Percentiles rank a stretch among this genome's conserved stretches.
phyloP scores from a whole-genome alignment of 257 asterid species.

The Petunia axillaris region DNA sequence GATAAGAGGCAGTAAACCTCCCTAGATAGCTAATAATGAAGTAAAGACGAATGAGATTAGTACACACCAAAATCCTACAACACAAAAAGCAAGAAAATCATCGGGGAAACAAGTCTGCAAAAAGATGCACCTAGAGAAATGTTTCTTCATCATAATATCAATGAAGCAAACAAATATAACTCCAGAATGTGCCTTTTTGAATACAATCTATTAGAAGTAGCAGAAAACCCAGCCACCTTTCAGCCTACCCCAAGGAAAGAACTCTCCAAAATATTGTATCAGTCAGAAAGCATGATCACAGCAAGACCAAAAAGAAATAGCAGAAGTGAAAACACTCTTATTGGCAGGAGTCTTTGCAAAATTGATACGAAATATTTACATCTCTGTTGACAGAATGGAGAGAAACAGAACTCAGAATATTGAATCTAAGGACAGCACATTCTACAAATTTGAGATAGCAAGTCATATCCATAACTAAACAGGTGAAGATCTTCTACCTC shows the following conservation, averaged over 20 bases:
- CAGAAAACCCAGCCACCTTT: background rate
- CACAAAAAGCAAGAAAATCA: background rate
- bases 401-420: background rate
- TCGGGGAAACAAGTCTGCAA: background rate
- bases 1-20: slow-evolving; percentile 10
- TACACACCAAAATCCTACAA: slow-evolving; percentile 16
- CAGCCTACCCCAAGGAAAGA: background rate
- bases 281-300: background rate
- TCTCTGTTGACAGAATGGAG: background rate
- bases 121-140: background rate
- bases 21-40: background rate
- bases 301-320: background rate
- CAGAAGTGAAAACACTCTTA: background rate
- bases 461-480: background rate
- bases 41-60: background rate
- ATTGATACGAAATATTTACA: background rate
- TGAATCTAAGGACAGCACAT: background rate
- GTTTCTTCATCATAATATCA: background rate
- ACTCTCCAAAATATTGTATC: background rate
- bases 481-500: slow-evolving; percentile 45
- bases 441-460: background rate
- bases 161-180: background rate
- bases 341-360: background rate
- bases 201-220: background rate
- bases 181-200: background rate